Evolutionary conservation across 345 rosid genomes (phyloP).

Genomic region (Euphorbia pulcherrima): DNA sequence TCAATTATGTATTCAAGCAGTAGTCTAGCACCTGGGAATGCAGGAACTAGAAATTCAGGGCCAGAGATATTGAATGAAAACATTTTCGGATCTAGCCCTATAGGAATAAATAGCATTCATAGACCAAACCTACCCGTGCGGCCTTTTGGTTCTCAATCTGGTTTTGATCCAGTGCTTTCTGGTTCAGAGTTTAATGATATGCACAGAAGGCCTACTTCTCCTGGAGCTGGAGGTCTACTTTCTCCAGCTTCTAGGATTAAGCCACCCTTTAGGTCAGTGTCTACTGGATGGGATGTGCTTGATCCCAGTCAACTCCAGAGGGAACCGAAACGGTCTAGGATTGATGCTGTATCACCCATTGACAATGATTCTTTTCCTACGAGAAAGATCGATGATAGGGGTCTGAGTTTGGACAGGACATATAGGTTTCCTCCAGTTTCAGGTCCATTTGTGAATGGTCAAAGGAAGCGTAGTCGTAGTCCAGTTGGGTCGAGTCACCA

Average conservation of each 20-base stretch:
- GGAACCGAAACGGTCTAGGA: conserved; percentile 63
- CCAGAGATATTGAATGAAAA: conserved; percentile 54
- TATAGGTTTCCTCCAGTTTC: conserved; percentile 43
- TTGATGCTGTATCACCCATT: conserved; percentile 45
- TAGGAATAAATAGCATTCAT: conserved; percentile 31
- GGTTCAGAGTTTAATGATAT: conserved; percentile 52
- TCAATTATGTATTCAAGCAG: conserved; percentile 77
- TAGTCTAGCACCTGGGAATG: conserved; percentile 55
- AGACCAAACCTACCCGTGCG: conserved; percentile 38
- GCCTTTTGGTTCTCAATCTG: conserved; percentile 48
- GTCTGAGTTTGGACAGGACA: conserved; percentile 39
- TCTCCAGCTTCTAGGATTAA: conserved; percentile 53
- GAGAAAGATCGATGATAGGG: conserved; percentile 51
- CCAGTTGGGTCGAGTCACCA: conserved; percentile 40
- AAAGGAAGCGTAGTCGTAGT: conserved; percentile 41
- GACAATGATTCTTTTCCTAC: conserved; percentile 48
- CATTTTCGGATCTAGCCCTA: conserved; percentile 35
- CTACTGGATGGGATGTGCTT: conserved; percentile 71
- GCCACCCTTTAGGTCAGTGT: conserved; percentile 45
- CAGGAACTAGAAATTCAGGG: conserved; percentile 54
- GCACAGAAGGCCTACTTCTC: conserved; percentile 57
- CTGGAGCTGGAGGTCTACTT: conserved; percentile 46
- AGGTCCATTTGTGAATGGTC: conserved; percentile 31
- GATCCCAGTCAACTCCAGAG: conserved; percentile 56
- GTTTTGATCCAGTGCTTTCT: conserved; percentile 43